These are phyloP conservation scores for Ogataea ganodermae DNA, from an alignment of 805 yeast genomes.

Conservation along the genomic window DNA sequence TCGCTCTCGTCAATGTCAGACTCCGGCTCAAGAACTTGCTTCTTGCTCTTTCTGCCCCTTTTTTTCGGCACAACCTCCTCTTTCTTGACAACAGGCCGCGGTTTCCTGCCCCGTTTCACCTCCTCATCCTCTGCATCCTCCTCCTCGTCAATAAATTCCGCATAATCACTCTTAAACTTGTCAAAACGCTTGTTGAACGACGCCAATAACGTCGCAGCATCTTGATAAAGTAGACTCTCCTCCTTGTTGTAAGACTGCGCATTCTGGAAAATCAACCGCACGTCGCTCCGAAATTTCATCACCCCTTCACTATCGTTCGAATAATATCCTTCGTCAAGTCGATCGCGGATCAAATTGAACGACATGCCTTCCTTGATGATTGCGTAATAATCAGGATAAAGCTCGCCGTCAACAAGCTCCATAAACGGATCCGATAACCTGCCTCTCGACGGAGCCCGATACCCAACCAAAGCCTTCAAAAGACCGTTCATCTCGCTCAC, in stretches of 20 bases:
- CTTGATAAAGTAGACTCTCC: constrained; percentile 67
- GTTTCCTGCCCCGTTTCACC: constrained; percentile 7
- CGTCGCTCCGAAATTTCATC: constrained; percentile 58
- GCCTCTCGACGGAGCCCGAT: constrained; percentile 51
- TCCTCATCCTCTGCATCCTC: constrained; percentile 3
- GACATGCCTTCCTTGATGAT: constrained; percentile 76
- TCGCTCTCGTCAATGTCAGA: constrained; percentile 8
- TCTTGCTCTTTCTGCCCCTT: constrained; percentile 13
- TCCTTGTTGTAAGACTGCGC: constrained; percentile 80
- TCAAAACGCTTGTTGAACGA: constrained; percentile 47
- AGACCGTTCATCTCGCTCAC: constrained; percentile 28
- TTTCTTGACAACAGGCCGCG: constrained; percentile 4
- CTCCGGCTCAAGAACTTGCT: constrained; percentile 7
- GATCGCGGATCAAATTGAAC: constrained; percentile 56
- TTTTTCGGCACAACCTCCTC: constrained; percentile 8
- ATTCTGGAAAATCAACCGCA: constrained; percentile 69
- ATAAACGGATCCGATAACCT: constrained; percentile 69
- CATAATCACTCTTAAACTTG: constrained; percentile 34
- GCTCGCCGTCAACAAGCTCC: constrained; percentile 67
- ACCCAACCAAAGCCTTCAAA: constrained; percentile 43
- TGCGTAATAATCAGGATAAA: constrained; percentile 80
- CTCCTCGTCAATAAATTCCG: constrained; percentile 28
- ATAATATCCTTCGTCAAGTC: constrained; percentile 53
- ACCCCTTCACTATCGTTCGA: constrained; percentile 50
- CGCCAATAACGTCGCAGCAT: constrained; percentile 61